Percentiles rank a stretch among this genome's conserved stretches.
These are phyloP conservation scores for Fusarium coffeatum DNA, from an alignment of 2,329 filamentous ascomycete genomes.

Conservation along the genomic window DNA sequence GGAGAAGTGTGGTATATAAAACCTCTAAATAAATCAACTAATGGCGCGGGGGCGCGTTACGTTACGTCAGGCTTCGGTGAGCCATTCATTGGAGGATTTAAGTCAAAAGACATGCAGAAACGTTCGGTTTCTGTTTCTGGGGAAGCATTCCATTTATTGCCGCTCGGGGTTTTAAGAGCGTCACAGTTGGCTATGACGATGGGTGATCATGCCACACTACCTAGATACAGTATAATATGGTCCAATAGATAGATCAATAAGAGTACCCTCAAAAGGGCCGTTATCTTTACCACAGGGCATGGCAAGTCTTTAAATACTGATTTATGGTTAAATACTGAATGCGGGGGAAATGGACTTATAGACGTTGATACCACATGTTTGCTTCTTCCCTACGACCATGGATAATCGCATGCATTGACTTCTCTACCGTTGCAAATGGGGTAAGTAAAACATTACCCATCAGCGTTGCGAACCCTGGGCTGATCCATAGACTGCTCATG, in stretches of 20 bases:
- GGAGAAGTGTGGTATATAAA: slow-evolving; percentile 22
- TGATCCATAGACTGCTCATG: neutral
- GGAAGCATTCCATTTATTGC: slow-evolving; percentile 26
- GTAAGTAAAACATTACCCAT: neutral
- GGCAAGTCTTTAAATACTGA: slow-evolving; percentile 1
- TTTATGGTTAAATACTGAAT: slow-evolving; percentile 19
- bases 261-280: slow-evolving; percentile 10
- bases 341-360: slow-evolving; percentile 22
- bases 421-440: slow-evolving; percentile 2
- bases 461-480: neutral
- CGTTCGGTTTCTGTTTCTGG: slow-evolving; percentile 15
- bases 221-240: neutral
- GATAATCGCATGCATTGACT: neutral
- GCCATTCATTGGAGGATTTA: slow-evolving; percentile 26
- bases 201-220: slow-evolving; percentile 37
- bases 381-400: neutral
- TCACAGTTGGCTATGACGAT: slow-evolving; percentile 14
- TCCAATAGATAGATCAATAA: neutral
- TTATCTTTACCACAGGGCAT: slow-evolving; percentile 8
- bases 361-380: slow-evolving; percentile 9
- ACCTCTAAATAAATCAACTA: slow-evolving; percentile 12
- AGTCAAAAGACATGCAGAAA: slow-evolving; percentile 8
- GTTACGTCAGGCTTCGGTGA: slow-evolving; percentile 36
- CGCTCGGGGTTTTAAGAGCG: slow-evolving; percentile 2
- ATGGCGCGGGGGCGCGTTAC: slow-evolving; percentile 27